phyloP scores from a whole-genome alignment of 257 asterid species.

The Capsicum baccatum region DNA sequence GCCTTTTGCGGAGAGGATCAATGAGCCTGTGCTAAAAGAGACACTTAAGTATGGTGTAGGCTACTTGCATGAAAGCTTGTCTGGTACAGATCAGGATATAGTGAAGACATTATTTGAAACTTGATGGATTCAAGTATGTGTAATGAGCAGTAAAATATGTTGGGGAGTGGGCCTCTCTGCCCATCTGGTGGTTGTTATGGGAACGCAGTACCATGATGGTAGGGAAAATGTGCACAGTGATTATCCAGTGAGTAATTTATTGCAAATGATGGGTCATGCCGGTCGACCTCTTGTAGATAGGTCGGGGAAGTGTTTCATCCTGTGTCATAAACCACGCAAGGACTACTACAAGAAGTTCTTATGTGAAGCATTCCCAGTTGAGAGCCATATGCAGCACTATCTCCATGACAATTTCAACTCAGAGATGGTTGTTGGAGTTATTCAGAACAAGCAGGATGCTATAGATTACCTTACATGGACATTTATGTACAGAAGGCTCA shows the following conservation, averaged over 20 bases:
- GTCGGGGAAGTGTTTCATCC: constrained; percentile 50
- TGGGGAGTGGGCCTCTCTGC: constrained; percentile 48
- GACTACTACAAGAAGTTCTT: constrained; percentile 52
- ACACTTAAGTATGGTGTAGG: constrained; percentile 47
- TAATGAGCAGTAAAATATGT: constrained; percentile 47
- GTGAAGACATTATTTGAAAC: constrained; percentile 46
- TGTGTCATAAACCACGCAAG: constrained; percentile 47
- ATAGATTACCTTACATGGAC: constrained; percentile 50
- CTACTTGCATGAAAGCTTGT: constrained; percentile 47
- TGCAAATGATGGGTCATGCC: constrained; percentile 59
- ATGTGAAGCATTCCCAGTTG: constrained; percentile 50
- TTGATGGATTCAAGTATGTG: constrained; percentile 54
- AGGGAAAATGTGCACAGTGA: constrained; percentile 46
- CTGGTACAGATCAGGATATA: constrained; percentile 46
- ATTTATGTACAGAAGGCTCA: constrained; percentile 49
- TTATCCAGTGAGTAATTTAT: constrained; percentile 47
- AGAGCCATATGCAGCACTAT: constrained; percentile 49
- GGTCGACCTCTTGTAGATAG: constrained; percentile 49
- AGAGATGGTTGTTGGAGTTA: constrained; percentile 46
- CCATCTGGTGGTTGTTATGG: constrained; percentile 52
- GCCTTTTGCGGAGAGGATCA: constrained; percentile 41
- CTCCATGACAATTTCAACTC: constrained; percentile 49
- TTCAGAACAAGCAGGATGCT: constrained; percentile 51
- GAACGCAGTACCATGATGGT: constrained; percentile 49
- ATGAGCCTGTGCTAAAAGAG: constrained; percentile 42